Conservation (phyloP, 495 filamentous ascomycete species). For the Penicillium ucsense region DNA sequence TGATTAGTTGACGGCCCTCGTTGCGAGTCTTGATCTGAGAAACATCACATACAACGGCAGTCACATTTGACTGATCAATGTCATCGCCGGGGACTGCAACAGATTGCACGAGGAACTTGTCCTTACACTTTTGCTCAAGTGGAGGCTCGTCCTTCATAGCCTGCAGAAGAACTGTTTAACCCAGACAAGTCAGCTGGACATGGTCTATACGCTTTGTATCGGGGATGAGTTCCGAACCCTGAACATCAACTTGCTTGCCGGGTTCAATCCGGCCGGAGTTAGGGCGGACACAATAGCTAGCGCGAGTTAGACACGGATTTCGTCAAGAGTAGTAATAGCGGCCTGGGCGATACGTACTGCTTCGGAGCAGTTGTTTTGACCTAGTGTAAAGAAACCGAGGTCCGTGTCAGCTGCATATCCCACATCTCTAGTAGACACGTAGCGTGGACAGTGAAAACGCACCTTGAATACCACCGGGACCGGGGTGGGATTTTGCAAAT, state of each 20-base stretch:
- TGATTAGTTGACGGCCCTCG: conserved; percentile 7
- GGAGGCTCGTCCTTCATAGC: conserved; percentile 95
- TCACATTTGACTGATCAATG: conserved; percentile 70
- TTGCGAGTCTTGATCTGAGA: neutral
- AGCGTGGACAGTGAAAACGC: conserved; percentile 14
- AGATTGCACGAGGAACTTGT: conserved; percentile 98
- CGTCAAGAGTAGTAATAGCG: no score
- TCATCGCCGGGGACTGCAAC: conserved; percentile 67
- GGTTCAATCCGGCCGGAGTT: conserved; percentile 93
- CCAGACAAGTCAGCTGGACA: neutral
- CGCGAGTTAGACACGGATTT: conserved; percentile 9
- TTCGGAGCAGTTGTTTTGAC: conserved; percentile 99
- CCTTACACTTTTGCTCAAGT: conserved; percentile 75
- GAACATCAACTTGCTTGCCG: conserved; percentile 79
- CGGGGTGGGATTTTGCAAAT: conserved; percentile 66
- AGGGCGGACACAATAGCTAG: conserved; percentile 92
- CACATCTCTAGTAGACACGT: conserved; percentile 7
- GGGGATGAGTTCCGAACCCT: conserved; percentile 50
- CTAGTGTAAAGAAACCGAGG: conserved; percentile 32
- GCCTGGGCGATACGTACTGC: conserved; percentile 55
- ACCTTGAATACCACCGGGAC: conserved; percentile 95
- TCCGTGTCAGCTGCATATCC: conserved; percentile 9
- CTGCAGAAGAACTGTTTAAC: conserved; percentile 71
- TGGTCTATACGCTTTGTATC: conserved; percentile 1
- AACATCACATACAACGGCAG: conserved; percentile 56